Base-by-base conservation (phyloP, 805 yeast species). In the Naumovozyma dairenensis region DNA sequence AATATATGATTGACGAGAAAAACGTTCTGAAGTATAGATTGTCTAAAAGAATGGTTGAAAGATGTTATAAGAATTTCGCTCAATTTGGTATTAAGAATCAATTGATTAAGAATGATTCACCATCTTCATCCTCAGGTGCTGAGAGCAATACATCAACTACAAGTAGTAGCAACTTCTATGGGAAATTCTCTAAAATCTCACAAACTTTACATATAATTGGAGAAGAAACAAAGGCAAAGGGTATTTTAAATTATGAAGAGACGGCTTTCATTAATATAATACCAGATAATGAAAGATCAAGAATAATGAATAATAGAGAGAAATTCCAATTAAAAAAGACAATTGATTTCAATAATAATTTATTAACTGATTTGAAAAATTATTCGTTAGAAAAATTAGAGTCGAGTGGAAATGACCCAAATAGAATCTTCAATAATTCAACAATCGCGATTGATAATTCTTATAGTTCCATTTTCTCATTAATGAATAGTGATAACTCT, bases 391-490 rank as follows among this genome's bases (percentile, higher is more conserved):
- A 51, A 5, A 56, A 53, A 31, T 24, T 24, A 24, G 26, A 24
- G 13, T 24, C 26, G 5, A 24, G 26, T 24, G 26, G 26, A 10
- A 42, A 42, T 21, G 36, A 38, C 3, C 39, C 37, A 2, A 36
- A 51, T 8, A 39, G 37, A 14, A 60, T 62, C 29, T 53, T 57
- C 28, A 56, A 60, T 30, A 49, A 55, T 21, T 51, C 63, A 39
- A 42, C 62, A 29, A 36, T 55, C 38, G 62, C 72, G 2, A 55
- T 60, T 21, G 61, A 60, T 37, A 57, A 59, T 34, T 57, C 67
- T n/a, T 83, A 78, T 53, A 70, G 78, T 33, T 63, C 77, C 12
- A 60, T 87, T 27, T 92, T 73, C 53, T 72, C 78, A 18, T 66
- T 89, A 38, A 77, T 80, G 21, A 58, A 63, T 26, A 75, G 78